These are phyloP conservation scores for Lepraria neglecta DNA, from an alignment of 495 filamentous ascomycete species.

Conservation along the genomic window DNA sequence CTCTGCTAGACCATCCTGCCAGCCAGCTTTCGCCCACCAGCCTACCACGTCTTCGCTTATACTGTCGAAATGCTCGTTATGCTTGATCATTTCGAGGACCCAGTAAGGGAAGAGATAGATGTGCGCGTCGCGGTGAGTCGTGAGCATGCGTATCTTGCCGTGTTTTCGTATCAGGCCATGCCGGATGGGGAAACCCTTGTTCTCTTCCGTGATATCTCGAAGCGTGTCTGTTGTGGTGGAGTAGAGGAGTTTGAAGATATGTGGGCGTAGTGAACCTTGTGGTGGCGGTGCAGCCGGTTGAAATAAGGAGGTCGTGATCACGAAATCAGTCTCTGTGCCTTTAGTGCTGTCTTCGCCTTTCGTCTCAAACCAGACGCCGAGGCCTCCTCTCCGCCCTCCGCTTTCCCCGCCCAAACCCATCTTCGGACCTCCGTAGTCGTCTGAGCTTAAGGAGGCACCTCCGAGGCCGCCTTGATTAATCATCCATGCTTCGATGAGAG, in stretches of 20 bases:
- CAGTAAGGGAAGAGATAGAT: constrained; percentile 90
- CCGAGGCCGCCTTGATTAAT: constrained; percentile 64
- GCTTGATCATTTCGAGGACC: constrained; percentile 73
- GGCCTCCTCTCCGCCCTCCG: constrained; percentile 61
- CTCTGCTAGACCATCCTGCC: constrained; percentile 72
- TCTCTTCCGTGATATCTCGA: constrained; percentile 68
- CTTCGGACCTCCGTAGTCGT: constrained; percentile 31
- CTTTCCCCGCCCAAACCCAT: constrained; percentile 47
- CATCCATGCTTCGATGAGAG: constrained; percentile 88
- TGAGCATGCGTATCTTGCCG: constrained; percentile 67
- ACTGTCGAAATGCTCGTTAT: constrained; percentile 73
- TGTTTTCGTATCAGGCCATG: constrained; percentile 65
- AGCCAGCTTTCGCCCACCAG: constrained; percentile 89
- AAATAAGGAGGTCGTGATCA: constrained; percentile 63
- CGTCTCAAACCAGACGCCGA: constrained; percentile 86
- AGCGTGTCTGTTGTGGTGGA: constrained; percentile 77
- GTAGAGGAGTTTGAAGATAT: constrained; percentile 63
- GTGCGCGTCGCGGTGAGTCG: constrained; percentile 78
- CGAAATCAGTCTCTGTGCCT: constrained; percentile 85
- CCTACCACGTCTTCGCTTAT: constrained; percentile 89
- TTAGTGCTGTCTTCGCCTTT: constrained; percentile 70
- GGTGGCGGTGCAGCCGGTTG: constrained; percentile 48
- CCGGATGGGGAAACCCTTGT: constrained; percentile 57
- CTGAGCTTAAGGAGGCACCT: constrained; percentile 28
- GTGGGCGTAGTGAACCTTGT: constrained; percentile 53